A percentile compares a stretch with the other conserved stretches of the same genome.
Evolutionary conservation across 345 rosid genomes (phyloP).

Genomic region (Moricandia arvensis): DNA sequence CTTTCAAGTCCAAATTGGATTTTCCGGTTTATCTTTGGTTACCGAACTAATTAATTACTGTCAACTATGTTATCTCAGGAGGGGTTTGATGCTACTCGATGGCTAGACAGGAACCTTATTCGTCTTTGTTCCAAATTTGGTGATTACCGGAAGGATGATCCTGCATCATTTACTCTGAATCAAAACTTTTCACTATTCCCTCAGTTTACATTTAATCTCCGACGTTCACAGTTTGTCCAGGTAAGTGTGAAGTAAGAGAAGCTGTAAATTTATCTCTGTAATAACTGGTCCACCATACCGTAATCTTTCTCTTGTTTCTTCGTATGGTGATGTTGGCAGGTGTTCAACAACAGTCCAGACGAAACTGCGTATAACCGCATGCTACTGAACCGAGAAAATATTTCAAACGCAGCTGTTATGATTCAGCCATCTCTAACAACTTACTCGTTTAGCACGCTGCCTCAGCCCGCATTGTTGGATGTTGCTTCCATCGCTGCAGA

Average conservation of each 20-base stretch:
- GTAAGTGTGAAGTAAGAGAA: slow-evolving; percentile 37
- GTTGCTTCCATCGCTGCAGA: slow-evolving; percentile 96
- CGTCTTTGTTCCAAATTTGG: slow-evolving; percentile 96
- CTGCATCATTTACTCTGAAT: slow-evolving; percentile 84
- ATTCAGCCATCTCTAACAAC: slow-evolving; percentile 93
- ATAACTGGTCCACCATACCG: neutral
- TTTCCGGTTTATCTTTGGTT: slow-evolving; percentile 2
- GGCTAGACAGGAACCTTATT: slow-evolving; percentile 96
- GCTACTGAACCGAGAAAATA: slow-evolving; percentile 36
- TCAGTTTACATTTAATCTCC: slow-evolving; percentile 94
- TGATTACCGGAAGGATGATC: slow-evolving; percentile 96
- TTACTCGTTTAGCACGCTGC: slow-evolving; percentile 79
- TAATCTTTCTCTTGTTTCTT: neutral
- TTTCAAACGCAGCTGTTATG: slow-evolving; percentile 44
- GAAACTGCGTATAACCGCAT: slow-evolving; percentile 40
- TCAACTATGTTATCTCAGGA: slow-evolving; percentile 53
- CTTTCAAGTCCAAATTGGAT: slow-evolving; percentile 1
- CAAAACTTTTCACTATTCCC: slow-evolving; percentile 96
- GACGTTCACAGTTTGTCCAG: slow-evolving; percentile 99
- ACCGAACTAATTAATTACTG: neutral
- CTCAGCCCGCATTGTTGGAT: slow-evolving; percentile 91
- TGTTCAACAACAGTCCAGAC: slow-evolving; percentile 44
- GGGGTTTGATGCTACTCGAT: slow-evolving; percentile 96
- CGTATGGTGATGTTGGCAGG: slow-evolving; percentile 33
- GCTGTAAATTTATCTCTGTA: neutral